A percentile compares a stretch with the other conserved stretches of the same genome.
Evolutionary conservation across 208 protist genomes (phyloP).

Genomic region (Vickermania spadyakhi): DNA sequence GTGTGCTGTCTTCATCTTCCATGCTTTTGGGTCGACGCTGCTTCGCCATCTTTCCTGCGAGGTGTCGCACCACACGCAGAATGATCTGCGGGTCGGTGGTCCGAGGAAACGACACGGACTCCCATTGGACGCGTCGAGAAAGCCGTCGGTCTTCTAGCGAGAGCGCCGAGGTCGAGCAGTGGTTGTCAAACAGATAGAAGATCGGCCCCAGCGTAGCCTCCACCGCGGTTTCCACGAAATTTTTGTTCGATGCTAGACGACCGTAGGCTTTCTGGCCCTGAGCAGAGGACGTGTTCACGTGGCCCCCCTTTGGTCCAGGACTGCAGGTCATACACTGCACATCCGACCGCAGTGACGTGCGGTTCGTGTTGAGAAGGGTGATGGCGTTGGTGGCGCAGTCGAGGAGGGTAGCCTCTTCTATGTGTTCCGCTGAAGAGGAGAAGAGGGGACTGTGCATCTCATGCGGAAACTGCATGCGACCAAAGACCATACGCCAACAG

Average conservation of each 20-base stretch:
- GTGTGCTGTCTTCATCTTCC: conserved; percentile 1
- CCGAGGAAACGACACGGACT: conserved; percentile 2
- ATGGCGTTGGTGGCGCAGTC: conserved; percentile 25
- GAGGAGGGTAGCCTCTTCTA: background rate
- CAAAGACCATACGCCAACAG: conserved; percentile 33
- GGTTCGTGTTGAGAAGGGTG: conserved; percentile 18
- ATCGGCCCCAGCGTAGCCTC: background rate
- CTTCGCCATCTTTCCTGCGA: conserved; percentile 3
- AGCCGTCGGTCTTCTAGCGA: background rate
- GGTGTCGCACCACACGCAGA: background rate
- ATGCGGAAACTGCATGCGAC: conserved; percentile 33
- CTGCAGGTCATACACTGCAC: background rate
- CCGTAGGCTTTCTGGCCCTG: background rate
- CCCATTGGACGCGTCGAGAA: background rate
- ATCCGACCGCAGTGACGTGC: conserved; percentile 5
- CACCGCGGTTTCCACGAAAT: background rate
- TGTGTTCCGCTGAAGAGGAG: conserved; percentile 12
- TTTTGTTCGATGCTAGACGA: background rate
- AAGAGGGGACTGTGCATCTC: conserved; percentile 28
- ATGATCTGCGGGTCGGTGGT: conserved; percentile 14
- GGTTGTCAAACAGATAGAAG: background rate
- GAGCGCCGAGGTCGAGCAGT: background rate
- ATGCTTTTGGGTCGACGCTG: conserved; percentile 9
- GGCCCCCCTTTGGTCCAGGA: background rate
- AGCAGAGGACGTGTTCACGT: conserved; percentile 1